phyloP scores from a whole-genome alignment of 148 eudicot species.

The Chenopodium berlandieri region DNA sequence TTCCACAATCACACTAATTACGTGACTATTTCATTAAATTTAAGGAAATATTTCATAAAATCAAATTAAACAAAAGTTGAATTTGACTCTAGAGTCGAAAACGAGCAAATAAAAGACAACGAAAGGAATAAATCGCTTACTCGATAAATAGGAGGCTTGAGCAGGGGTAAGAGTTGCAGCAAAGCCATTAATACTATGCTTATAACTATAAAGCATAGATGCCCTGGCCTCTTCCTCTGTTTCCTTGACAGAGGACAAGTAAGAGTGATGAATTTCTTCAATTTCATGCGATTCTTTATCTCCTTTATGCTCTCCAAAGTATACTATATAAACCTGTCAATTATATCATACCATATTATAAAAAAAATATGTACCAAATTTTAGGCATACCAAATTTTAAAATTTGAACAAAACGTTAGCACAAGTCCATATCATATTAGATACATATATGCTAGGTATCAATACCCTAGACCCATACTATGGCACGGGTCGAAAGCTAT shows the following conservation, averaged over 20 bases:
- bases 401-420: neutral
- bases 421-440: no score
- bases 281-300: conserved; percentile 58
- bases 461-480: no score
- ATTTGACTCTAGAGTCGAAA: neutral
- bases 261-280: conserved; percentile 64
- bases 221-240: conserved; percentile 67
- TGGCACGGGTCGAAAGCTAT: no score
- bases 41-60: no score
- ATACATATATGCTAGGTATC: neutral
- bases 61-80: neutral
- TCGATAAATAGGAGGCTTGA: conserved; percentile 60
- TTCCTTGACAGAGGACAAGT: conserved; percentile 58
- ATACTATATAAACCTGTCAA: conserved; percentile 71
- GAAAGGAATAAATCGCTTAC: conserved; percentile 22
- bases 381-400: neutral
- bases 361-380: neutral
- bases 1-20: no score
- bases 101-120: neutral
- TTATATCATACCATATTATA: neutral
- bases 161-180: conserved; percentile 70
- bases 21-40: no score
- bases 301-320: conserved; percentile 70
- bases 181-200: conserved; percentile 82
- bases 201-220: conserved; percentile 81